Evolutionary conservation across 2,329 filamentous ascomycete genomes (phyloP).

Genomic region (Apiospora saccharicola): DNA sequence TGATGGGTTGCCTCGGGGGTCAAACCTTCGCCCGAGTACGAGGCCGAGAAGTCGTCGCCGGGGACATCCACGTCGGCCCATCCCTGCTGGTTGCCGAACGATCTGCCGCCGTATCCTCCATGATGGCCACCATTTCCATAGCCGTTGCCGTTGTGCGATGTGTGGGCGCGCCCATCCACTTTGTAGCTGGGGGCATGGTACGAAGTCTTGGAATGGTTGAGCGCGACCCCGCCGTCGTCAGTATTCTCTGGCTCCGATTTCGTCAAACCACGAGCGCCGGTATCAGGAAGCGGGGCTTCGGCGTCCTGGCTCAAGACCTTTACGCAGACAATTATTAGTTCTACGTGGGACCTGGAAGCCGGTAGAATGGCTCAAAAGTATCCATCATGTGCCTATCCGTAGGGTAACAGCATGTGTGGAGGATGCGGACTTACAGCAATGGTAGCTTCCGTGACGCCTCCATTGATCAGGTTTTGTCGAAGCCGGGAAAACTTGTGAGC

Average conservation of each 20-base stretch:
- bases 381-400: background rate
- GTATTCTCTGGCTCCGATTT: conserved; percentile 6
- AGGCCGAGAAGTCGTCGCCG: conserved; percentile 33
- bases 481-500: conserved; percentile 62
- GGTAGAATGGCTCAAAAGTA: background rate
- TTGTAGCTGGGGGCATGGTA: background rate
- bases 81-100: conserved; percentile 26
- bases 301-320: conserved; percentile 32
- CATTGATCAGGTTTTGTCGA: conserved; percentile 55
- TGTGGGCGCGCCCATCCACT: background rate
- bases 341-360: conserved; percentile 31
- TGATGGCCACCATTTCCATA: conserved; percentile 2
- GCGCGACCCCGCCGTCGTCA: conserved; percentile 17
- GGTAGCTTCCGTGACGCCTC: conserved; percentile 55
- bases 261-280: background rate
- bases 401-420: background rate
- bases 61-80: conserved; percentile 33
- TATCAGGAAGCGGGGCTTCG: background rate
- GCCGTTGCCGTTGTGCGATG: conserved; percentile 1
- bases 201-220: background rate
- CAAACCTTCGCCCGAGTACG: conserved; percentile 34
- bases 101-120: background rate
- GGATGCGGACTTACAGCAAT: conserved; percentile 49
- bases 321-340: background rate
- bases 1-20: conserved; percentile 28